A percentile compares a stretch with the other conserved stretches of the same genome.
These are phyloP conservation scores for Lyophyllum atratum DNA, from an alignment of 768 basidiomycete genomes.

Conservation along the genomic window DNA sequence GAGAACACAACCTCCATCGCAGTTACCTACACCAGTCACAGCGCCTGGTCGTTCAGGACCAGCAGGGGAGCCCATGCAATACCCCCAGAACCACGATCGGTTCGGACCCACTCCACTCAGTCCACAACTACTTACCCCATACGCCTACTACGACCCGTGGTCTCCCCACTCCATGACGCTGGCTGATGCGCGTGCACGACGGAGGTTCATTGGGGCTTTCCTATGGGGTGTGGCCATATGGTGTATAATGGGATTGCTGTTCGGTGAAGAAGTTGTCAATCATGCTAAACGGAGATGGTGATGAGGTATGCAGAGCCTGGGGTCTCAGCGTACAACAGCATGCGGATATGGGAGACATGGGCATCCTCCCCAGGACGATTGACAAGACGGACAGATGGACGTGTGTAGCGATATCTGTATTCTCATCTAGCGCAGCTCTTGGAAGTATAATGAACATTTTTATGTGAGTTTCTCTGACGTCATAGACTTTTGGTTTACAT, in stretches of 20 bases:
- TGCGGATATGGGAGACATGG: too few relatives aligned
- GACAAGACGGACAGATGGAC: too few relatives aligned
- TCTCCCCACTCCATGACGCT: conserved; percentile 28
- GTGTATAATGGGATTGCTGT: conserved; percentile 23
- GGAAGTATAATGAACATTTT: too few relatives aligned
- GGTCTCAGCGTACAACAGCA: too few relatives aligned
- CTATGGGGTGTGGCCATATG: conserved; percentile 12
- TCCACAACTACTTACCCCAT: conserved; percentile 33
- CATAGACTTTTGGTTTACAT: too few relatives aligned
- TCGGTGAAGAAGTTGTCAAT: conserved; percentile 18
- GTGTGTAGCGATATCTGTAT: too few relatives aligned
- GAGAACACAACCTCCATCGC: not conserved
- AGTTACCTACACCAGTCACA: not conserved
- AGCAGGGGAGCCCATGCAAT: not conserved
- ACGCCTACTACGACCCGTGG: conserved; percentile 39
- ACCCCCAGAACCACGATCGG: conserved; percentile 8
- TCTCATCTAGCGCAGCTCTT: too few relatives aligned
- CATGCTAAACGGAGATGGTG: not conserved
- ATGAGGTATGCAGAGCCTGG: not conserved
- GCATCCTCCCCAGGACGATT: too few relatives aligned
- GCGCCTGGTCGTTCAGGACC: not conserved
- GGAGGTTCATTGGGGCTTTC: conserved; percentile 32
- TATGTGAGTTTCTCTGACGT: too few relatives aligned
- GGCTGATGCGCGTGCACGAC: conserved; percentile 37
- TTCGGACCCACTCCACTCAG: conserved; percentile 45